These are phyloP conservation scores for Kwoniella botswanensis DNA, from an alignment of 768 basidiomycete species.

Conservation along the genomic window DNA sequence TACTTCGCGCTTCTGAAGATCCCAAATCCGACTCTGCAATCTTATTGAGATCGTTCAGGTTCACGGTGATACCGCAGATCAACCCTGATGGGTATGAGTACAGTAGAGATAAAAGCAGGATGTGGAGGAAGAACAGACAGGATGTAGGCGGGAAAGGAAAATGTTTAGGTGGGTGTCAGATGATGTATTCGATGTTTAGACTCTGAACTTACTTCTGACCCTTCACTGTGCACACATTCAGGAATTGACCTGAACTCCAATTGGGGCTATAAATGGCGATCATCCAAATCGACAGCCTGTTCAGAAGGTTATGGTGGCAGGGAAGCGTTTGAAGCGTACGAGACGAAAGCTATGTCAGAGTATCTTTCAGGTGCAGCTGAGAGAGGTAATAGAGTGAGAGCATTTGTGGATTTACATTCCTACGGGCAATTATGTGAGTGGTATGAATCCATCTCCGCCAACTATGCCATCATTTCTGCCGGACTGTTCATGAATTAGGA, in stretches of 20 bases:
- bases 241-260: conserved; percentile 82
- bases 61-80: conserved; percentile 56
- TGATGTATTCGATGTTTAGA: background rate
- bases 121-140: conserved; percentile 58
- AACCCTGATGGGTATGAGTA: conserved; percentile 60
- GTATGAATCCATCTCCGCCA: background rate
- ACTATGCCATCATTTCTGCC: background rate
- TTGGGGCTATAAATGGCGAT: conserved; percentile 71
- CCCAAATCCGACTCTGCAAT: conserved; percentile 59
- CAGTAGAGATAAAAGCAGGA: conserved; percentile 73
- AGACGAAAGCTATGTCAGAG: conserved; percentile 75
- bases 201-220: background rate
- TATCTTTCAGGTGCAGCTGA: conserved; percentile 61
- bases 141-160: conserved; percentile 53
- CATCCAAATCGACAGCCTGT: conserved; percentile 65
- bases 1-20: conserved; percentile 60
- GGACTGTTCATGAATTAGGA: background rate
- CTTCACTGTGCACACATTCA: conserved; percentile 35
- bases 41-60: conserved; percentile 64
- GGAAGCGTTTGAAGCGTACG: conserved; percentile 74
- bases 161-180: conserved; percentile 43
- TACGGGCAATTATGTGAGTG: conserved; percentile 82
- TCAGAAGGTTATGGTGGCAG: conserved; percentile 77
- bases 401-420: conserved; percentile 76
- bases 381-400: conserved; percentile 60